Evolutionary conservation across 306 rosid genomes (phyloP), one percentile per base, ranked within the genome.

Genomic region (Sophora flavescens): DNA sequence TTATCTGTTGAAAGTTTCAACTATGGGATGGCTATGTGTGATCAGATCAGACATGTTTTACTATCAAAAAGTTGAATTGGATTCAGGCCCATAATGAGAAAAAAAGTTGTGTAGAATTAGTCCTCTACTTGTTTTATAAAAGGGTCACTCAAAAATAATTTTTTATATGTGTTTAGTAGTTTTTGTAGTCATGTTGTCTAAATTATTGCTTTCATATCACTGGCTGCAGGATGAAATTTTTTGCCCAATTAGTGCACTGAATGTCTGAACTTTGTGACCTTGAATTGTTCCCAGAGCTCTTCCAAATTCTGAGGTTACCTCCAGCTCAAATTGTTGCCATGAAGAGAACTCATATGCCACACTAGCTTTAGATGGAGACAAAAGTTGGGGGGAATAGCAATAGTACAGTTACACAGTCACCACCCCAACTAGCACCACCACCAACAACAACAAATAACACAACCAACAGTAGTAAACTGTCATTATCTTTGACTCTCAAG

Each of bases 141-240:
- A n/a, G 65, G 80, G 79, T 84, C 57, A 59, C 15, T 76, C 3
- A 26, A 63, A 57, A 30, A n/a, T n/a, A 51, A 26, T 69, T n/a
- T n/a, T n/a, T n/a, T n/a, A n/a, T 44, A 26, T 57, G n/a, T 18
- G 14, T 52, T 53, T 8, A 52, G 3, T 44, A 60, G 33, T 52
- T 60, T 30, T 36, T 13, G 13, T 69, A 54, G 52, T 66, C 59
- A 56, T 76, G 88, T 63, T 78, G 70, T 62, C 76, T 30, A 74
- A 74, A 60, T 63, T 64, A 60, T 63, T 71, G 58, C 70, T 76
- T 48, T 63, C 47, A 22, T 56, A 74, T 77, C 71, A 61, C 56
- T 81, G 84, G 57, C 75, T 87, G 78, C 95, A 94, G 97, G 97
- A 92, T n/a, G 98, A 94, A 70, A 87, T 92, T 72, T 90, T 97